Base-by-base conservation (phyloP, 331 rosid genomes). In the Malus hybrid region DNA sequence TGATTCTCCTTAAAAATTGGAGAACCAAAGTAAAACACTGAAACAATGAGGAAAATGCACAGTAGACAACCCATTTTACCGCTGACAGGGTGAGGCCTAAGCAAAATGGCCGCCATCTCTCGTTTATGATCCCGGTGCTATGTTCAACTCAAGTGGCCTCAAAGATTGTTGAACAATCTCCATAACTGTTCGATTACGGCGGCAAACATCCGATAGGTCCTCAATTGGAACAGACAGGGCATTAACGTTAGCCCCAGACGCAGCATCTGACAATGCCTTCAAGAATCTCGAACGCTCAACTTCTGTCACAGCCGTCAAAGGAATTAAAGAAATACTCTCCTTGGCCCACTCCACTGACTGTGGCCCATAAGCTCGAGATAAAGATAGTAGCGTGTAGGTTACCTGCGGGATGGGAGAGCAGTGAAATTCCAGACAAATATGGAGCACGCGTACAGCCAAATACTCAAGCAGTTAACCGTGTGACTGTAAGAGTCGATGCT, bases 111-210 rank as follows among this genome's bases (percentile, higher is more conserved):
- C 93, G 78, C 83, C 48, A 69, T 50, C 34, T 78, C 76, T 57
- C 81, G 56, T 79, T 91, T 85, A 90, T 81, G 91, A 85, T 92
- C 88, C 90, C 82, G 81, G 79, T 73, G 67, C 80, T 84, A 82
- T 50, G 76, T 84, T 92, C 88, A 92, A 83, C 85, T 89, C 99
- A 31, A 78, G 90, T 22, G 96, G 97, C 90, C 98, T 92, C 90
- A 95, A 83, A 72, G 98, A 96, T 46, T 93, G 96, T 85, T 96
- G 99, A 84, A 96, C 99, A 65, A 96, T 93, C 90, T 96, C 99
- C 81, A 87, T 95, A 80, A 96, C 98, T 36, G 93, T 92, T 73
- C 98, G 81, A 76, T 96, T 96, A 6, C 98, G 91, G 4, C 99
- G 97, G 76, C 98, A 92, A 77, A 96, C 98, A 65, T 96, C 98